Evolutionary conservation across 257 asterid genomes (phyloP).

Genomic region (Knoxia roxburghii): DNA sequence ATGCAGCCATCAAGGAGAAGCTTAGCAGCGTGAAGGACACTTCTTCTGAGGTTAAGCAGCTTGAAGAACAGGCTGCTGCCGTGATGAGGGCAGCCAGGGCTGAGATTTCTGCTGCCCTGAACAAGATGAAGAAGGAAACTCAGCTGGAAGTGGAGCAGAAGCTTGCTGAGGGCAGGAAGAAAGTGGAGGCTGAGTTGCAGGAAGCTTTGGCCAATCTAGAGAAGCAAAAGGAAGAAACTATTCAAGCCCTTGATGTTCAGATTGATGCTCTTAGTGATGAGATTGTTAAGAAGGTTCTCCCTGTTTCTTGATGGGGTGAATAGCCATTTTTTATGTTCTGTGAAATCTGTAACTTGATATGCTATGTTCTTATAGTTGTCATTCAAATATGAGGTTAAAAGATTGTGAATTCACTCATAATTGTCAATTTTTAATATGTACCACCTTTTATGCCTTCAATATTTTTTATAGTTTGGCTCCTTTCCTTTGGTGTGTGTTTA

Average conservation of each 20-base stretch:
- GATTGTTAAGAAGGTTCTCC: slow-evolving; percentile 90
- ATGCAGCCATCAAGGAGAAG: slow-evolving; percentile 66
- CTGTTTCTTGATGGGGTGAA: slow-evolving; percentile 34
- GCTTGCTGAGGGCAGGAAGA: slow-evolving; percentile 75
- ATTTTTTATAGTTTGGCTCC: not conserved
- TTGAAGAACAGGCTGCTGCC: slow-evolving; percentile 74
- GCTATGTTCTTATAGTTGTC: not conserved
- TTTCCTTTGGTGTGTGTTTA: not conserved
- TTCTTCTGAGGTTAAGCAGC: slow-evolving; percentile 74
- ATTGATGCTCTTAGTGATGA: slow-evolving; percentile 73
- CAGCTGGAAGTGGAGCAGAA: slow-evolving; percentile 78
- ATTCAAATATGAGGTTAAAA: not conserved
- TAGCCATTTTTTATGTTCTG: not conserved
- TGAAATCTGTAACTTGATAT: slow-evolving; percentile 3
- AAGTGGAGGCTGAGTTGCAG: slow-evolving; percentile 72
- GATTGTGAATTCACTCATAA: not conserved
- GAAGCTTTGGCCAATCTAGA: slow-evolving; percentile 74
- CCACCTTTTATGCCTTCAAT: not conserved
- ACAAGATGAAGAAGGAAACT: slow-evolving; percentile 93
- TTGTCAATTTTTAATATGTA: not conserved
- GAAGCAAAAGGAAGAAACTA: slow-evolving; percentile 73
- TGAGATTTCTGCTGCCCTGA: slow-evolving; percentile 80
- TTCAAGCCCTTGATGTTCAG: slow-evolving; percentile 75
- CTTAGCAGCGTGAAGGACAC: slow-evolving; percentile 85
- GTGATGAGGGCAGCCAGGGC: slow-evolving; percentile 90